These are phyloP conservation scores for Sabuloglossum arenarium DNA, from an alignment of 495 filamentous ascomycete genomes.

Conservation along the genomic window DNA sequence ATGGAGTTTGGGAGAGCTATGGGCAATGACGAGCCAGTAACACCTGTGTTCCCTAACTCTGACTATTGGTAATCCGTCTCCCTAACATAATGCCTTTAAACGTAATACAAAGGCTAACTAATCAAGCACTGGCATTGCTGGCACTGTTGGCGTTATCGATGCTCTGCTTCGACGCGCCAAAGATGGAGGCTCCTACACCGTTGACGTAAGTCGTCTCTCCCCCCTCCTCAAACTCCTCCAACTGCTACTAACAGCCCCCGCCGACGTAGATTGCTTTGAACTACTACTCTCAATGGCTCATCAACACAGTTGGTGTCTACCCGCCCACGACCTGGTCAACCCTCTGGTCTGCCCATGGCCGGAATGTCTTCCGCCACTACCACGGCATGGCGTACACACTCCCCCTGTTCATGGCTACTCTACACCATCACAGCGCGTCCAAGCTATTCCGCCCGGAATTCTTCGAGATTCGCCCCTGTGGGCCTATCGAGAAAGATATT, in stretches of 20 bases:
- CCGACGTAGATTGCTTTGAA: not conserved
- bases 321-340: constrained; percentile 4
- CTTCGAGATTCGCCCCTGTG: not conserved
- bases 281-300: not conserved
- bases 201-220: constrained; percentile 5
- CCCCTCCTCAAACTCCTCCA: constrained; percentile 4
- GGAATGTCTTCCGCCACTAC: constrained; percentile 8
- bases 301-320: not conserved
- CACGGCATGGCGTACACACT: constrained; percentile 6
- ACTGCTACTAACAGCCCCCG: constrained; percentile 9
- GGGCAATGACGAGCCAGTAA: constrained; percentile 19
- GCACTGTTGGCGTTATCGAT: constrained; percentile 14
- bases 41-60: constrained; percentile 18
- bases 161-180: constrained; percentile 17
- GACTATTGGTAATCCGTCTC: constrained; percentile 14
- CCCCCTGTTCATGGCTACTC: constrained; percentile 7
- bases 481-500: not conserved
- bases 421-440: not conserved
- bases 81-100: not conserved
- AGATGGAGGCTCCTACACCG: constrained; percentile 16
- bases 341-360: constrained; percentile 2
- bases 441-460: not conserved
- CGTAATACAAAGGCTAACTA: not conserved
- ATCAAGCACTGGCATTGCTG: constrained; percentile 13
- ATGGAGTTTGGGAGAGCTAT: constrained; percentile 16